Base-by-base conservation (phyloP, 805 yeast species). In the Komagataella kurtzmanii region DNA sequence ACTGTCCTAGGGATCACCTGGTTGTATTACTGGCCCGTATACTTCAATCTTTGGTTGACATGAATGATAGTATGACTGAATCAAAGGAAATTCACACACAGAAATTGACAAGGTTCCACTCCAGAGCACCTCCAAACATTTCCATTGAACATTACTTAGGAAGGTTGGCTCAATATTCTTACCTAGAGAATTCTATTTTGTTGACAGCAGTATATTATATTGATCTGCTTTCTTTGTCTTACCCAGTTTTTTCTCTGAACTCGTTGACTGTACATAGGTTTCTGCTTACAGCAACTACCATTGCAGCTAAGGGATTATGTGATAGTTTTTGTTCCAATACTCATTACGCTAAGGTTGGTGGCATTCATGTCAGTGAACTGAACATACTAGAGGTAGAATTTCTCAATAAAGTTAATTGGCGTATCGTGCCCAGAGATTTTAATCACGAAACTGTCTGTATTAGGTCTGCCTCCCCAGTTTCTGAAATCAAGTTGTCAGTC, bases 291-390 rank as follows among this genome's bases (percentile, higher is more conserved):
- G 93, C 96, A 1, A 89, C 96, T 0, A 86, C 95, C 54, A 80
- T 91, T 2, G 95, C 93, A 0, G 83, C 91, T 56, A 91, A 91
- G 64, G 91, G 95, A 1, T 73, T 89, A 56, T 89, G 96, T 65
- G 99, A 91, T 67, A 84, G 90, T 23, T 91, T 93, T 66, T 90
- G 93, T 67, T 88, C 97, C 14, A 91, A 90, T 65, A 77, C 83
- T 47, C 97, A 93, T 65, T 91, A 93, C 61, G 96, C 98, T 10
- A 86, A 85, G 63, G 97, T 93, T 17, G 99, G 99, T 3, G 98
- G 99, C 54, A 85, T 89, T 3, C 88, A 88, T 46, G 69, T 84
- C 49, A 75, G 81, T 54, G 97, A 89, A 62, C 71, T 90, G 57
- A 93, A 93, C 65, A 74, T 91, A 52, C 71, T 91, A 48, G 99